A percentile compares a stretch with the other conserved stretches of the same genome.
These are phyloP conservation scores for Ophiosphaerella herpotricha DNA, from an alignment of 2,329 filamentous ascomycete genomes.

Conservation along the genomic window DNA sequence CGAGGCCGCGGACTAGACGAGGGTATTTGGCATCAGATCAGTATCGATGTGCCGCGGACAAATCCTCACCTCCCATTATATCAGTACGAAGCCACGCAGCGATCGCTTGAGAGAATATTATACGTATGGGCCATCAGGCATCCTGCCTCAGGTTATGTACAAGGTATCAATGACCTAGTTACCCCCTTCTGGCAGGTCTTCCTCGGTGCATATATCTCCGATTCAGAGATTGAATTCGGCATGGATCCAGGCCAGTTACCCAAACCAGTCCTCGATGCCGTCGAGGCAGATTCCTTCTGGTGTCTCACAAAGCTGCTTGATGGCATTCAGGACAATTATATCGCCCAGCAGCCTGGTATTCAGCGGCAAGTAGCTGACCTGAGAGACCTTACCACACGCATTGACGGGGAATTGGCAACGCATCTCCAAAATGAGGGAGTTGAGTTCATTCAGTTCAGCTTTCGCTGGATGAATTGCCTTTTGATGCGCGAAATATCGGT, in stretches of 20 bases:
- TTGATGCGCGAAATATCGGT: conserved; percentile 98
- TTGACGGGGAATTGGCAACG: conserved; percentile 81
- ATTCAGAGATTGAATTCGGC: conserved; percentile 85
- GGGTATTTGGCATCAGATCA: conserved; percentile 99
- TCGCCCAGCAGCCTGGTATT: conserved; percentile 95
- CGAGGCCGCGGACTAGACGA: conserved; percentile 83
- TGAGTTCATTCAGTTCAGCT: conserved; percentile 99
- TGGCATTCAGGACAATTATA: conserved; percentile 98
- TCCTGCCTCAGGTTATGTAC: conserved; percentile 95
- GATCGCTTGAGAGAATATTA: conserved; percentile 89
- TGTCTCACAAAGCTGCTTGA: conserved; percentile 97
- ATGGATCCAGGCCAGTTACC: conserved; percentile 98
- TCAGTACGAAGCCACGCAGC: conserved; percentile 92
- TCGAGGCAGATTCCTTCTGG: conserved; percentile 98
- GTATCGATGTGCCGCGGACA: conserved; percentile 94
- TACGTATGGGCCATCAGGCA: conserved; percentile 98
- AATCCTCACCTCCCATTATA: conserved; percentile 96
- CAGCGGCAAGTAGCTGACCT: conserved; percentile 89
- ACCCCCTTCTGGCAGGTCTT: conserved; percentile 99
- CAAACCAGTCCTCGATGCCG: conserved; percentile 86
- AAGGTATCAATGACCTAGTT: conserved; percentile 97
- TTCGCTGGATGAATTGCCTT: conserved; percentile 99
- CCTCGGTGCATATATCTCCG: conserved; percentile 90
- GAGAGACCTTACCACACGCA: conserved; percentile 86
- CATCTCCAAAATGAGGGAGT: conserved; percentile 90